phyloP scores from a whole-genome alignment of 2,329 filamentous ascomycete species.

The Myriangium duriaei region DNA sequence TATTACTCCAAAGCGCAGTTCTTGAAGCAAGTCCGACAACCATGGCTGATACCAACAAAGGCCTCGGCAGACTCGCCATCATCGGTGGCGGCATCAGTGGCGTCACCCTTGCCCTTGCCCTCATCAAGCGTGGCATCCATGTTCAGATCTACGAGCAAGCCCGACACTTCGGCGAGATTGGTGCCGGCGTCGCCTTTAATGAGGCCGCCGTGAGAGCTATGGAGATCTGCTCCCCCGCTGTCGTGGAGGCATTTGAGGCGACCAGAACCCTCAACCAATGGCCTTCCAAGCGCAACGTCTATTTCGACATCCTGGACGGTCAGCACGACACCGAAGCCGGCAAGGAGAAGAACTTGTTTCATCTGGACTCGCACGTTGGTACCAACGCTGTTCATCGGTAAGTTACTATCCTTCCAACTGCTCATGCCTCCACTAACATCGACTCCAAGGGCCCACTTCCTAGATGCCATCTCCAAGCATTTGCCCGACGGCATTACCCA shows the following conservation, averaged over 20 bases:
- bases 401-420: neutral
- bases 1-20: too few species aligned
- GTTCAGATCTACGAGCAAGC: slow-evolving; percentile 47
- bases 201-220: slow-evolving; percentile 44
- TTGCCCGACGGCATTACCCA: slow-evolving; percentile 25
- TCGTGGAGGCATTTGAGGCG: slow-evolving; percentile 32
- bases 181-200: slow-evolving; percentile 45
- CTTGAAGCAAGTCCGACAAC: too few species aligned
- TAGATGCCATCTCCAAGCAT: slow-evolving; percentile 29
- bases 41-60: slow-evolving; percentile 15
- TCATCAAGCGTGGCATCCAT: slow-evolving; percentile 30
- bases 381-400: slow-evolving; percentile 22
- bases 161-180: slow-evolving; percentile 42
- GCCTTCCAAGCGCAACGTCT: slow-evolving; percentile 25
- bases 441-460: slow-evolving; percentile 23
- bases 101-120: slow-evolving; percentile 40
- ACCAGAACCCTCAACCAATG: slow-evolving; percentile 29
- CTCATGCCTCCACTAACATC: neutral
- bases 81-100: slow-evolving; percentile 49
- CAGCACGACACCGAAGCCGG: slow-evolving; percentile 16
- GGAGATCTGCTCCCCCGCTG: slow-evolving; percentile 37
- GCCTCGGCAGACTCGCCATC: slow-evolving; percentile 38
- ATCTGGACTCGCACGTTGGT: slow-evolving; percentile 17
- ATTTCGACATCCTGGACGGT: slow-evolving; percentile 32
- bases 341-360: slow-evolving; percentile 16